A percentile compares a stretch with the other conserved stretches of the same genome.
These are phyloP conservation scores for Ganoderma sp. DNA, from an alignment of 1,284 basidiomycete genomes.

Conservation along the genomic window DNA sequence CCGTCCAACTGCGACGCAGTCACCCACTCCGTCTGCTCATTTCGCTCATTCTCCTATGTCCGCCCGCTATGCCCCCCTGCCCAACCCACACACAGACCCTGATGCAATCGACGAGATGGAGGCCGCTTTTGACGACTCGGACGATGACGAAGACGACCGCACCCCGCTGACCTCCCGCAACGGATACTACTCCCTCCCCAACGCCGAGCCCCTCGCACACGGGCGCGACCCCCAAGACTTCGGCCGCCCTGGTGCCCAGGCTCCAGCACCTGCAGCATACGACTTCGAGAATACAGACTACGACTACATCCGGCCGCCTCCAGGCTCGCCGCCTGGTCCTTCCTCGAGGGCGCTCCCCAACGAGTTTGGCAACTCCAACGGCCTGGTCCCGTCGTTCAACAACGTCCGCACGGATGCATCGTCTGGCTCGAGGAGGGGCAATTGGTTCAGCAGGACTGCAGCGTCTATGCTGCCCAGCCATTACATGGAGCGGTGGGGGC, in stretches of 20 bases:
- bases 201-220: slow-evolving; percentile 53
- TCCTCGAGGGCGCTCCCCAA: slow-evolving; percentile 69
- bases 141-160: slow-evolving; percentile 64
- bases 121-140: slow-evolving; percentile 77
- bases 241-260: slow-evolving; percentile 11
- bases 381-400: slow-evolving; percentile 63
- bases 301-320: slow-evolving; percentile 80
- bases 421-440: slow-evolving; percentile 33
- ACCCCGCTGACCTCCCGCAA: slow-evolving; percentile 58
- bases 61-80: slow-evolving; percentile 72
- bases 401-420: slow-evolving; percentile 44
- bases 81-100: slow-evolving; percentile 59
- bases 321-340: slow-evolving; percentile 81
- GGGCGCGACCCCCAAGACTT: slow-evolving; percentile 1
- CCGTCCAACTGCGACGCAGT: slow-evolving; percentile 15
- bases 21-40: slow-evolving; percentile 14
- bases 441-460: slow-evolving; percentile 65
- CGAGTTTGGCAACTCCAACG: slow-evolving; percentile 83
- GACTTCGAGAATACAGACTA: slow-evolving; percentile 83
- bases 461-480: slow-evolving; percentile 61
- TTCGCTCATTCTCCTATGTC: slow-evolving; percentile 51
- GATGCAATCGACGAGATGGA: slow-evolving; percentile 70
- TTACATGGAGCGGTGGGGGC: slow-evolving; percentile 53
- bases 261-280: slow-evolving; percentile 58
- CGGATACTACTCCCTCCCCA: slow-evolving; percentile 48